Evolutionary conservation across 495 filamentous ascomycete species (phyloP).

Genomic region (Lasiosphaeris hirsuta): DNA sequence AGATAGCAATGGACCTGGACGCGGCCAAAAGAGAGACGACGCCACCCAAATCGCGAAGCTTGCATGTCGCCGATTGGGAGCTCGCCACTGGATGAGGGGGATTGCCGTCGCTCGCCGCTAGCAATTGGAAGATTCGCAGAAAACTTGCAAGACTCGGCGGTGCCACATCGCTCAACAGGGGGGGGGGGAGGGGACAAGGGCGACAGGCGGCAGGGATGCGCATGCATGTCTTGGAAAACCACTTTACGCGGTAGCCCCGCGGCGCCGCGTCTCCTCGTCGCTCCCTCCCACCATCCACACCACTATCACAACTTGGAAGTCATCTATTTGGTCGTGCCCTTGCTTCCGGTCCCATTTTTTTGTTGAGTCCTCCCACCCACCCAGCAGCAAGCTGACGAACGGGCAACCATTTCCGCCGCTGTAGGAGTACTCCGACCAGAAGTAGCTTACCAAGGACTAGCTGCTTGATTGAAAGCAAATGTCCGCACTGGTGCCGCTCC

Average conservation of each 20-base stretch:
- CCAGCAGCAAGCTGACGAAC: background rate
- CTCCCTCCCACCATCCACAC: slow-evolving; percentile 16
- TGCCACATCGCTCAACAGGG: slow-evolving; percentile 2
- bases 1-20: too few species aligned
- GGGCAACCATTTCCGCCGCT: slow-evolving; percentile 10
- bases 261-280: slow-evolving; percentile 20
- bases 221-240: slow-evolving; percentile 26
- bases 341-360: background rate
- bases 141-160: background rate
- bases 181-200: background rate
- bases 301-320: slow-evolving; percentile 16
- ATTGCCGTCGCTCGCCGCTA: background rate
- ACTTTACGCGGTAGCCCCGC: slow-evolving; percentile 34
- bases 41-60: background rate
- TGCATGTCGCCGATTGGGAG: background rate
- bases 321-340: slow-evolving; percentile 4
- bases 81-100: too few species aligned
- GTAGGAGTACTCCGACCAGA: background rate
- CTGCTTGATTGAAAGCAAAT: background rate
- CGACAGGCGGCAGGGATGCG: slow-evolving; percentile 21
- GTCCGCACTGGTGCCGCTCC: too few species aligned
- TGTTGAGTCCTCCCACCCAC: slow-evolving; percentile 10
- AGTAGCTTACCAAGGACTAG: too few species aligned
- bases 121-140: background rate
- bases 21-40: too few species aligned